Base-by-base conservation (phyloP, 257 asterid genomes). In the Parsonsia alboflavescens region DNA sequence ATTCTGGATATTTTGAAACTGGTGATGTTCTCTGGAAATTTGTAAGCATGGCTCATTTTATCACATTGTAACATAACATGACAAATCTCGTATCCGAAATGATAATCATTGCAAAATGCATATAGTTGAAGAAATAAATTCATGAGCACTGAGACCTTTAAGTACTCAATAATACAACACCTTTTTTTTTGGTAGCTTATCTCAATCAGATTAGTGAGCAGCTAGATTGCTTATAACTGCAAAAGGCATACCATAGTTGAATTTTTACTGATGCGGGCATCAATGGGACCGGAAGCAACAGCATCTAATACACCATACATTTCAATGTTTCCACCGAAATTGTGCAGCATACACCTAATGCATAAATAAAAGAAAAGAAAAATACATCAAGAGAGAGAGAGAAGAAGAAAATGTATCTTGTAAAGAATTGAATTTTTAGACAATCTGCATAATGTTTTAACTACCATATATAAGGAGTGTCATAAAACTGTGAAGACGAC, bases 281-380 rank as follows among this genome's bases (percentile, higher is more conserved):
- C 88, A 73, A 94, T 81, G 59, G 99, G 97, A 59, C 99, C 99
- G 48, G 99, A 86, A 75, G 97, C 93, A 79, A 94, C 97, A 72
- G 90, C 86, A 83, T 94, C 99, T 81, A 94, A 83, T 72, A 88
- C 30, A 41, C 99, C 99, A 73, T 94, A 94, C 99, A 92, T 94
- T 85, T 94, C 99, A 61, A 92, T 87, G 80, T 94, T 94, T 76
- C 99, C 99, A 77, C 99, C 99, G 81, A 94, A 94, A 81, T 94
- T 94, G 84, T 94, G 99, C 84, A 94, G 81, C 99, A 94, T 92
- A 81, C 99, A 94, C 99, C 99, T 94, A 84, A 84, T 70, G 74
- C 62, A 81, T 79, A 75, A 52, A 24, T 36, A 75, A 76, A 1
- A 46, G 41, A 22, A 56, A 48, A 52, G 66, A 58, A 30, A 53